phyloP scores from a whole-genome alignment of 140 eudicot genomes.

The Anethum foeniculum region DNA sequence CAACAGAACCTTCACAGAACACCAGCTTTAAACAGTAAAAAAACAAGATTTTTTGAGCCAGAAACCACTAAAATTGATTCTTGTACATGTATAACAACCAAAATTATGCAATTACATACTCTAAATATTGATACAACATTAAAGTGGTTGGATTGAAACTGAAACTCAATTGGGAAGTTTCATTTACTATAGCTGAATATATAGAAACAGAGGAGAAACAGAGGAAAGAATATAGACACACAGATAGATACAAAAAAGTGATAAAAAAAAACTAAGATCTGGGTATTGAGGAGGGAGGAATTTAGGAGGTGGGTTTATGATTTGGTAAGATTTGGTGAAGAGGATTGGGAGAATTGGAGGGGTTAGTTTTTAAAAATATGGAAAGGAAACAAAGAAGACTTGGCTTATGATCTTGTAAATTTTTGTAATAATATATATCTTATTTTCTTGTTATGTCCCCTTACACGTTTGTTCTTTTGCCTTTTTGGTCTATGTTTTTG shows the following conservation, averaged over 20 bases:
- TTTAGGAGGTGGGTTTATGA: conserved; percentile 38
- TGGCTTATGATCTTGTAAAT: conserved; percentile 18
- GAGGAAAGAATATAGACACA: conserved; percentile 7
- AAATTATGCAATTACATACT: background rate
- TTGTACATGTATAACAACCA: background rate
- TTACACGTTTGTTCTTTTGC: conserved; percentile 21
- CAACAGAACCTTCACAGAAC: background rate
- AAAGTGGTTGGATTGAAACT: background rate
- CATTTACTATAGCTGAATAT: background rate
- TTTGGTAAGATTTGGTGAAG: conserved; percentile 27
- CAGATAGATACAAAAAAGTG: background rate
- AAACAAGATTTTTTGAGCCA: background rate
- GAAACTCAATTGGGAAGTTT: background rate
- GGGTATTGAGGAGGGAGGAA: conserved; percentile 27
- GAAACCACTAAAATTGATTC: background rate
- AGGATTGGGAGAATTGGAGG: conserved; percentile 39
- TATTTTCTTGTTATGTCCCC: conserved; percentile 9
- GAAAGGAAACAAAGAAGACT: conserved; percentile 11
- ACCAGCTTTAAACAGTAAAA: conserved; percentile 5
- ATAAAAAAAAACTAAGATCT: conserved; percentile 18
- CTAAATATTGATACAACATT: background rate
- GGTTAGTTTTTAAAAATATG: conserved; percentile 32
- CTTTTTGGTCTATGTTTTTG: conserved; percentile 18
- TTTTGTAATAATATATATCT: background rate
- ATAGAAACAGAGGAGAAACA: conserved; percentile 14